Evolutionary conservation across 2,329 filamentous ascomycete species (phyloP).

Genomic region (Pyricularia pennisetigena): DNA sequence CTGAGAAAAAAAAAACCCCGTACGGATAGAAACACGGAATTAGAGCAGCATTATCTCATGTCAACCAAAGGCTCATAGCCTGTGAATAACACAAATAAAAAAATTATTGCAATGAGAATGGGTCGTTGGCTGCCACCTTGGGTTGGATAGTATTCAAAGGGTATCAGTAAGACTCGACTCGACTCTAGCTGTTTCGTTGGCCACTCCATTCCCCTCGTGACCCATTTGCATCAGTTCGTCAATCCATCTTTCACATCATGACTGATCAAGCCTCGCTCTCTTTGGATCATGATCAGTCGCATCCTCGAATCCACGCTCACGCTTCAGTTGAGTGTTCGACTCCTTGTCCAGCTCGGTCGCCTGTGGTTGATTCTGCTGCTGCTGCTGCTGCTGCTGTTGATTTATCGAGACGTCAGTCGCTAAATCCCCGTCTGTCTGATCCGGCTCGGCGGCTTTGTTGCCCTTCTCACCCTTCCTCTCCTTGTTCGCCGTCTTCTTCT

Average conservation of each 20-base stretch:
- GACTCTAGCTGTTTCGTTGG: neutral
- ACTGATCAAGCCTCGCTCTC: neutral
- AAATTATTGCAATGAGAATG: neutral
- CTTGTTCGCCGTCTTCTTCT: conserved; percentile 12
- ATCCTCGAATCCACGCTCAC: neutral
- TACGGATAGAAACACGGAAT: neutral
- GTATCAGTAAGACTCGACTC: neutral
- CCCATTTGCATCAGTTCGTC: neutral
- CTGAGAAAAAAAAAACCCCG: neutral
- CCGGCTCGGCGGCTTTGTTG: neutral
- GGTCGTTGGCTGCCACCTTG: neutral
- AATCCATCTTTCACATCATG: neutral
- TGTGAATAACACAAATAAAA: neutral
- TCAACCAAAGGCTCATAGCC: neutral
- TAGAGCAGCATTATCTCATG: neutral
- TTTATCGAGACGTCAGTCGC: neutral
- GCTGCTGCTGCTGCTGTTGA: neutral
- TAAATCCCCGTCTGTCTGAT: neutral
- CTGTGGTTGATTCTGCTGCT: neutral
- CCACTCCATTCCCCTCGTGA: neutral
- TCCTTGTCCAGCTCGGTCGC: neutral
- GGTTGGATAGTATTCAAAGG: neutral
- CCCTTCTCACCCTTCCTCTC: neutral
- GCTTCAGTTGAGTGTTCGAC: neutral
- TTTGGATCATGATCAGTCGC: neutral